phyloP scores from a whole-genome alignment of 2,329 filamentous ascomycete species.

The Aspergillus tamarii region DNA sequence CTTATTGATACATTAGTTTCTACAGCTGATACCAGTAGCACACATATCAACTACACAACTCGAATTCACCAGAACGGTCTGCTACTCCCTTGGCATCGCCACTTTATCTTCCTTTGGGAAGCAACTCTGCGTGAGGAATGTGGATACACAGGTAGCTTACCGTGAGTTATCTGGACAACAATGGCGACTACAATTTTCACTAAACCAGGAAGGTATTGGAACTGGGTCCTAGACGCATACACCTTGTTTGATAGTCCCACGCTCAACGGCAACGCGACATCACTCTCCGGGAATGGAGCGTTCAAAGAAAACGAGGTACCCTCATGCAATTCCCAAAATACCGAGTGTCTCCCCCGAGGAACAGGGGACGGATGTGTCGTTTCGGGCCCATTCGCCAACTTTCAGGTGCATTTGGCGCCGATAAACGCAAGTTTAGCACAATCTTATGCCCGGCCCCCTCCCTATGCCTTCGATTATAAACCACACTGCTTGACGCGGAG shows the following conservation, averaged over 20 bases:
- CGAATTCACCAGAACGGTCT: slow-evolving; percentile 24
- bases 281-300: slow-evolving; percentile 16
- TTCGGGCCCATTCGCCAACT: slow-evolving; percentile 18
- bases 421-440: background rate
- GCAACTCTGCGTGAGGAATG: slow-evolving; percentile 20
- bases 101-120: slow-evolving; percentile 20
- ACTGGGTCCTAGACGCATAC: slow-evolving; percentile 13
- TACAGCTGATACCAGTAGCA: slow-evolving; percentile 9
- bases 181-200: background rate
- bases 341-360: slow-evolving; percentile 8
- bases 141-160: slow-evolving; percentile 16
- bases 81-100: slow-evolving; percentile 24
- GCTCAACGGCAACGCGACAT: slow-evolving; percentile 11
- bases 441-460: slow-evolving; percentile 1
- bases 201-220: slow-evolving; percentile 19
- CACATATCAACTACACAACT: slow-evolving; percentile 33
- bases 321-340: background rate
- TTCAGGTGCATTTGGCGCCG: slow-evolving; percentile 14
- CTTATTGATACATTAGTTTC: background rate
- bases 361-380: slow-evolving; percentile 20
- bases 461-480: slow-evolving; percentile 14
- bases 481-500: slow-evolving; percentile 19
- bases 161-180: slow-evolving; percentile 9
- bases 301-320: background rate
- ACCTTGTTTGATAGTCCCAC: slow-evolving; percentile 8